Conservation (phyloP, 805 yeast genomes). For the Starmerella apicola region DNA sequence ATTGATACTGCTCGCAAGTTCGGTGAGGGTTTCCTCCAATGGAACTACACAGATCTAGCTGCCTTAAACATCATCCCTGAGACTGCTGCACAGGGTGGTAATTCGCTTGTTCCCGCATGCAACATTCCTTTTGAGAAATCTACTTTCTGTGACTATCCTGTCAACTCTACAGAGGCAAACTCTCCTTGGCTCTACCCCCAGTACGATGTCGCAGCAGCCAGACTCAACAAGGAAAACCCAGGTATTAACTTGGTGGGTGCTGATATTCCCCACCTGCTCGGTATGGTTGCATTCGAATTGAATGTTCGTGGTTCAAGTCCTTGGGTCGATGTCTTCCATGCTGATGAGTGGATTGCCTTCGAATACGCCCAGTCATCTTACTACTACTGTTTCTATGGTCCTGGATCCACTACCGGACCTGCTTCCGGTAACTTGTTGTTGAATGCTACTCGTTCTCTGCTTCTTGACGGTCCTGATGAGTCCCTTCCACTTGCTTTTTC, state of each 20-base stretch:
- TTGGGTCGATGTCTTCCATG: conserved; percentile 25
- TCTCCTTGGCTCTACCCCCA: conserved; percentile 7
- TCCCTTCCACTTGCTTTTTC: conserved; percentile 34
- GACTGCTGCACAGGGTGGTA: conserved; percentile 19
- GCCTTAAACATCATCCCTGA: conserved; percentile 21
- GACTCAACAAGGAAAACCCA: conserved; percentile 21
- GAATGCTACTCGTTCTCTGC: conserved; percentile 38
- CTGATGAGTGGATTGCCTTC: conserved; percentile 23
- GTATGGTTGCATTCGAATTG: conserved; percentile 37
- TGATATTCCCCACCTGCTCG: conserved; percentile 35
- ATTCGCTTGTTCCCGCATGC: conserved; percentile 20
- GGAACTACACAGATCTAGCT: conserved; percentile 20
- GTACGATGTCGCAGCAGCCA: conserved; percentile 17
- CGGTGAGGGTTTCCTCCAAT: conserved; percentile 24
- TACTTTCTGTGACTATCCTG: conserved; percentile 27
- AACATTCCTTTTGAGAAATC: conserved; percentile 19
- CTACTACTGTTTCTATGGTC: conserved; percentile 24
- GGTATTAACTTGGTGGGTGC: conserved; percentile 30
- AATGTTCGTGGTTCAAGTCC: conserved; percentile 38
- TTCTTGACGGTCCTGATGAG: conserved; percentile 31
- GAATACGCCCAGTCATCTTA: conserved; percentile 18
- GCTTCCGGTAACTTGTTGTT: conserved; percentile 36
- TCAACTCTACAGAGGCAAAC: conserved; percentile 2
- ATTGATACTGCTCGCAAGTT: conserved; percentile 23
- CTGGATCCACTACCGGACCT: conserved; percentile 21